These are phyloP conservation scores for Penicillium griseofulvum DNA, from an alignment of 2,329 filamentous ascomycete species.

Conservation along the genomic window DNA sequence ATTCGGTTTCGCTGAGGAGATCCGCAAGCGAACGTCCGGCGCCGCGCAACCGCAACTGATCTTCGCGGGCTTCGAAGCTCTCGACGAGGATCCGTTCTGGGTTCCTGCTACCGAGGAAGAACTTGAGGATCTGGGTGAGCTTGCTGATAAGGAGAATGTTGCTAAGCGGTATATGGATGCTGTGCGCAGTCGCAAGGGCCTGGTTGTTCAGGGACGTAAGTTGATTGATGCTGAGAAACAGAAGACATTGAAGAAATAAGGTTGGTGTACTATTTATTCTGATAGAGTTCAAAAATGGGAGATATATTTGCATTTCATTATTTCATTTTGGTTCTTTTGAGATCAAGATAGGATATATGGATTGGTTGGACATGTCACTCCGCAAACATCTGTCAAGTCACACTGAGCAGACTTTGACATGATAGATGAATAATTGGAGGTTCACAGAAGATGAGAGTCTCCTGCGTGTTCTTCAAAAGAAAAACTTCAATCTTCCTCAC, in stretches of 20 bases:
- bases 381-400: constrained; percentile 17
- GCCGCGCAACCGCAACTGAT: constrained; percentile 89
- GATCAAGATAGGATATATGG: not conserved
- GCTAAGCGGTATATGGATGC: constrained; percentile 94
- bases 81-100: constrained; percentile 98
- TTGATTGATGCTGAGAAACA: constrained; percentile 90
- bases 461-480: constrained; percentile 16
- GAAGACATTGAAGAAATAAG: constrained; percentile 64
- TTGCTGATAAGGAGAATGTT: constrained; percentile 91
- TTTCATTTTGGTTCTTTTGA: no score
- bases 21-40: constrained; percentile 88
- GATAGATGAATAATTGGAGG: constrained; percentile 24
- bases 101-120: constrained; percentile 95
- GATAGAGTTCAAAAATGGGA: not conserved
- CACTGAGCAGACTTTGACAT: constrained; percentile 10
- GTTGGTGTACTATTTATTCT: not conserved
- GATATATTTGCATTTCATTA: constrained; percentile 1
- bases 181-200: constrained; percentile 80
- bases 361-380: constrained; percentile 23
- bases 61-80: constrained; percentile 86
- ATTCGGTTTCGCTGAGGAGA: constrained; percentile 95
- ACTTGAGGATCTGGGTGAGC: constrained; percentile 89
- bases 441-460: constrained; percentile 30
- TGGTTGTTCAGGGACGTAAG: constrained; percentile 74
- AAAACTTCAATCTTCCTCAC: constrained; percentile 39